Evolutionary conservation across 495 filamentous ascomycete species (phyloP), one percentile per base, ranked within the genome.

Genomic region (Xylona heveae): DNA sequence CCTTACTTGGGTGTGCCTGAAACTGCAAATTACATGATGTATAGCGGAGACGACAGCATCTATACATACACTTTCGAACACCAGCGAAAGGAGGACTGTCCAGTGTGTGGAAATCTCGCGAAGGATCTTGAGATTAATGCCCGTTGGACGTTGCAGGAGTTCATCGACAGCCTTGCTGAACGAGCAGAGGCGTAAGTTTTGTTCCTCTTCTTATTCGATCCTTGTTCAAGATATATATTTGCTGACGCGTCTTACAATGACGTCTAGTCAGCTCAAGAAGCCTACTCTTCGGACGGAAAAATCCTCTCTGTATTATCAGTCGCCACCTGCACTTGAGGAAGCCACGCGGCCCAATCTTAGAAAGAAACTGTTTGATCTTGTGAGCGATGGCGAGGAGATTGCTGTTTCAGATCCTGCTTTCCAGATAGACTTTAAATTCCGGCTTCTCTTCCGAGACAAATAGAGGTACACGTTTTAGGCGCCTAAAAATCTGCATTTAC

Each of bases 21-120:
- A n/a, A n/a, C n/a, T n/a, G n/a, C n/a, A n/a, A 99, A 90, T 47
- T 99, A 99, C 51, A 95, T 95, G 84, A 91, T 93, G 80, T 99
- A 95, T 53, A 91, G 74, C 19, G 90, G 90, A 23, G 80, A 99
- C 47, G 84, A 88, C 43, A 65, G 77, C 39, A 68, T 95, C 31
- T 99, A 94, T 57, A 99, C 90, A 0, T 91, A 93, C 48, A 95
- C 85, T 0, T 95, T 95, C 51, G 68, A 78, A 42, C 82, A 91
- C 39, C 71, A 91, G 49, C 73, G 76, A 56, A 94, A 93, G 47
- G 57, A 68, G 5, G 90, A 93, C 44, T 99, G 90, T 40, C 84
- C 90, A 4, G 90, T 95, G 16, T 99, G 90, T 44, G 82, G 85
- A 3, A 74, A 78, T 36, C 51, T 78, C 24, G 71, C 84, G 5